A percentile compares a stretch with the other conserved stretches of the same genome.
phyloP scores from a whole-genome alignment of 2,329 filamentous ascomycete species.

The Rutstroemia sp. region DNA sequence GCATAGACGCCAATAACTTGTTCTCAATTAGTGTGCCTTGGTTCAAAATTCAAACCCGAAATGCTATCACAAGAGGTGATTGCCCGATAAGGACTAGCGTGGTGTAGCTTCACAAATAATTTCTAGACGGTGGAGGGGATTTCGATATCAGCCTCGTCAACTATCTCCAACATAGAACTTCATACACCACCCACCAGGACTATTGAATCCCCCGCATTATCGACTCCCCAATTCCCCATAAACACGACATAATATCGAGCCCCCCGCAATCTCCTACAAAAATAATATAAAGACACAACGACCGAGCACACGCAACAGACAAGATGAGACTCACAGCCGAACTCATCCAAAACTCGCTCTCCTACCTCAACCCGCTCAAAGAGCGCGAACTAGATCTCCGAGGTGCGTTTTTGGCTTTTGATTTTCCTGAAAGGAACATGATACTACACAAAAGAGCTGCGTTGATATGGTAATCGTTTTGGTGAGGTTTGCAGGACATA shows the following conservation, averaged over 20 bases:
- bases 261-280: neutral
- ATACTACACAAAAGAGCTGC: slow-evolving; percentile 84
- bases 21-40: too few relatives aligned
- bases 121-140: neutral
- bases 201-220: too few relatives aligned
- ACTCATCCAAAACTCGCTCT: slow-evolving; percentile 88
- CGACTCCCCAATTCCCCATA: neutral
- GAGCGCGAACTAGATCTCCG: slow-evolving; percentile 98
- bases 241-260: neutral
- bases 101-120: neutral
- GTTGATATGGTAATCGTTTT: slow-evolving; percentile 63
- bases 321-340: slow-evolving; percentile 91
- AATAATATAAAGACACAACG: neutral
- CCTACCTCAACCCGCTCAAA: slow-evolving; percentile 97
- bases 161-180: neutral
- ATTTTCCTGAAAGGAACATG: slow-evolving; percentile 72
- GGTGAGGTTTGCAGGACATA: slow-evolving; percentile 72
- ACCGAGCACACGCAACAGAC: slow-evolving; percentile 10
- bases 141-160: neutral
- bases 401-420: slow-evolving; percentile 63
- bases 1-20: too few relatives aligned
- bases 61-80: neutral
- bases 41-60: too few relatives aligned
- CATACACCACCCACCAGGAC: neutral
- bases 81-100: neutral